Conservation (phyloP, 148 eudicot species). For the Linanthus parryae region DNA sequence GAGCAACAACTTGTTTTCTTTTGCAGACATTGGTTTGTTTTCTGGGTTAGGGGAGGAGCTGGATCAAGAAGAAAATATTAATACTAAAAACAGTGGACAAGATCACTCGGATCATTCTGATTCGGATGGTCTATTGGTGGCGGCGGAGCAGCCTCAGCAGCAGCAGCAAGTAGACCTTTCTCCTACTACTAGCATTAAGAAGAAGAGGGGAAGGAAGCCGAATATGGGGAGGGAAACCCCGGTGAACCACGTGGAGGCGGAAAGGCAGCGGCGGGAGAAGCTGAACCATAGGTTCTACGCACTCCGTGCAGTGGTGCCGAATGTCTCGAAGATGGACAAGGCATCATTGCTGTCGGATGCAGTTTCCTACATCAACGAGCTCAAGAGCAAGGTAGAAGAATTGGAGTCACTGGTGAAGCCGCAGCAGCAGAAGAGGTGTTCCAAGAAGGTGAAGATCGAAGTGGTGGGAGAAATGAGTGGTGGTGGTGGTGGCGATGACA, state of each 20-base stretch:
- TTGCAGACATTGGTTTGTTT: constrained; percentile 15
- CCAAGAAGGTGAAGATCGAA: constrained; percentile 9
- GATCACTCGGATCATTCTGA: constrained; percentile 29
- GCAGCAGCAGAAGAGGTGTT: constrained; percentile 12
- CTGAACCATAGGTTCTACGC: constrained; percentile 85
- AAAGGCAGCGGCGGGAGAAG: constrained; percentile 85
- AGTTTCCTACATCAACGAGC: constrained; percentile 64
- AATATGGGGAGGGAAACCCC: constrained; percentile 15
- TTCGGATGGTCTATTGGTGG: constrained; percentile 4
- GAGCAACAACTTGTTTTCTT: not conserved
- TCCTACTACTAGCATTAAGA: constrained; percentile 6
- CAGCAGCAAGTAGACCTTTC: no score
- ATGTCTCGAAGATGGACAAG: constrained; percentile 86
- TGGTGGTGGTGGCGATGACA: constrained; percentile 13
- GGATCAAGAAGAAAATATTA: not conserved
- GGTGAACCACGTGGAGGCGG: constrained; percentile 76
- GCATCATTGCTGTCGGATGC: constrained; percentile 80
- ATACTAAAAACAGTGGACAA: not conserved
- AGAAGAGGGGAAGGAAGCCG: constrained; percentile 51
- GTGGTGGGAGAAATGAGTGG: no score
- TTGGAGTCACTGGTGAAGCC: constrained; percentile 40
- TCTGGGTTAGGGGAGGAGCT: constrained; percentile 4
- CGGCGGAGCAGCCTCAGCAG: not conserved
- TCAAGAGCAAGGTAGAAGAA: constrained; percentile 31
- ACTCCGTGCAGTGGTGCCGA: constrained; percentile 77